Percentiles rank a stretch among this genome's conserved stretches.
Conservation (phyloP, 2,329 filamentous ascomycete genomes). For the Venturia pyrina region DNA sequence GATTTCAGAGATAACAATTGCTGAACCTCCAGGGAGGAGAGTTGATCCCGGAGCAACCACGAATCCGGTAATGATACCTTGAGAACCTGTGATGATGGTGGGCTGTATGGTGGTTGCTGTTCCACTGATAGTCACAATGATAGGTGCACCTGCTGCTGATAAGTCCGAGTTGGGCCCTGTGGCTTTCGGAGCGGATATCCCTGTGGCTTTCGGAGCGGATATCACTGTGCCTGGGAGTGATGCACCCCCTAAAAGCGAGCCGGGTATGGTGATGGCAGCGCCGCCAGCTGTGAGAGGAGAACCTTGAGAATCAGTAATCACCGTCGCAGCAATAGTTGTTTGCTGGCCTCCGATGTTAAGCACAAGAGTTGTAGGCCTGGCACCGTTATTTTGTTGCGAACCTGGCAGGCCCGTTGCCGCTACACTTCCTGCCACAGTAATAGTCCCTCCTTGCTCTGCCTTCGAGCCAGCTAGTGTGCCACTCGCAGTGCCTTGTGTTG, state of each 20-base stretch:
- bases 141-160: neutral
- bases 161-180: neutral
- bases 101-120: neutral
- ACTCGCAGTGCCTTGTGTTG: neutral
- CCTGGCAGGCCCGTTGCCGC: neutral
- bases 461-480: neutral
- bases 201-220: neutral
- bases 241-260: neutral
- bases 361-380: neutral
- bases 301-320: neutral
- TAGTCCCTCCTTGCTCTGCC: neutral
- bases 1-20: neutral
- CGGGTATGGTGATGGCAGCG: neutral
- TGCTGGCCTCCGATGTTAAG: neutral
- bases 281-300: neutral
- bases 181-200: too few species aligned
- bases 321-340: conserved; percentile 2
- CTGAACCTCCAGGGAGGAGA: neutral
- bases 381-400: neutral
- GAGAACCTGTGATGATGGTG: conserved; percentile 1
- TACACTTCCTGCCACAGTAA: neutral
- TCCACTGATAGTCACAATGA: neutral
- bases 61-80: neutral
- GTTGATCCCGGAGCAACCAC: conserved; percentile 7
- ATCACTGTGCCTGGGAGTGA: neutral